phyloP scores from a whole-genome alignment of 2,329 filamentous ascomycete species.

The Fusarium sp. region DNA sequence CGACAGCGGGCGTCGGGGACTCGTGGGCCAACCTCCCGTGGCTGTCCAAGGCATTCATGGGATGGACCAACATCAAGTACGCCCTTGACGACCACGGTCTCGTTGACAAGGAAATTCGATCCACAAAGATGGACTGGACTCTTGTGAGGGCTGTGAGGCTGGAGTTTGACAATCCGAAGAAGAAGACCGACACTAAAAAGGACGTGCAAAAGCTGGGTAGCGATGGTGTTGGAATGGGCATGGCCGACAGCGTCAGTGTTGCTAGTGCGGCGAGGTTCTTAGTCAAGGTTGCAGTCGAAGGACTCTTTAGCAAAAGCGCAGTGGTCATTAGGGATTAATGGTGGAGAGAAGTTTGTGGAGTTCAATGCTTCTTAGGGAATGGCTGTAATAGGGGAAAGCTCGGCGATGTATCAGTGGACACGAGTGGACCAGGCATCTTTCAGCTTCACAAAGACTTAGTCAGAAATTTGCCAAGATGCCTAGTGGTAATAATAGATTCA shows the following conservation, averaged over 20 bases:
- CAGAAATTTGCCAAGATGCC: neutral
- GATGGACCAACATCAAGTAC: constrained; percentile 55
- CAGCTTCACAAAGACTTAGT: neutral
- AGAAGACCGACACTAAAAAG: neutral
- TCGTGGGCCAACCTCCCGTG: constrained; percentile 51
- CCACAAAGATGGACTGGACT: constrained; percentile 51
- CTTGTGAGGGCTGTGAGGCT: constrained; percentile 50
- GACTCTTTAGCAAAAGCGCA: constrained; percentile 30
- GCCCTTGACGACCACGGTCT: constrained; percentile 52
- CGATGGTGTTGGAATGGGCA: constrained; percentile 46
- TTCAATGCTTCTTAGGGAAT: neutral
- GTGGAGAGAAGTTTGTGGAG: neutral
- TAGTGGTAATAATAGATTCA: neutral
- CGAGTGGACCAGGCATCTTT: neutral
- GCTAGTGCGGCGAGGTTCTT: constrained; percentile 48
- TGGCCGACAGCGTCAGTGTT: constrained; percentile 47
- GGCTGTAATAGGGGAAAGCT: neutral
- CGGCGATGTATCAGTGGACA: neutral
- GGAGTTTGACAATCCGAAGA: constrained; percentile 45
- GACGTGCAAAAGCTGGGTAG: constrained; percentile 46
- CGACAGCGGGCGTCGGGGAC: constrained; percentile 54
- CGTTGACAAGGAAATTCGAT: constrained; percentile 52
- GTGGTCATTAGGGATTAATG: constrained; percentile 33
- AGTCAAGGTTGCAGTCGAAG: constrained; percentile 49
- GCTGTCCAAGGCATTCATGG: constrained; percentile 52